These are phyloP conservation scores for Fraxinus paxiana DNA, from an alignment of 305 asterid species.

Conservation along the genomic window DNA sequence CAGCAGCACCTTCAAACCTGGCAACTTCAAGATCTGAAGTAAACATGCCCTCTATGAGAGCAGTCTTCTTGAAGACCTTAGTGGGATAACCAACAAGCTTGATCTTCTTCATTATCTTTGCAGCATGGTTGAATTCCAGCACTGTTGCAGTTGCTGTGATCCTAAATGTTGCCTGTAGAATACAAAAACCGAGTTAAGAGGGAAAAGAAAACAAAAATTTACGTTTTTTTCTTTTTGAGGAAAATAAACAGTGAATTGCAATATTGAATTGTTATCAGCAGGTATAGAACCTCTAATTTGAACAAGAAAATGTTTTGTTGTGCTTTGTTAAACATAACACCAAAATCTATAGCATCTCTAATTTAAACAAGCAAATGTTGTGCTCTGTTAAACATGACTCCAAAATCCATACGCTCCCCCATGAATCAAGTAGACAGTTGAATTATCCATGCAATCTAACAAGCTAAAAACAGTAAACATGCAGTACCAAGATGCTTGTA, in stretches of 20 bases:
- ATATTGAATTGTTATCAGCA: background rate
- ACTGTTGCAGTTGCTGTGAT: slow-evolving; percentile 88
- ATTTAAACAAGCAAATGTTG: background rate
- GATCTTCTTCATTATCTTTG: slow-evolving; percentile 78
- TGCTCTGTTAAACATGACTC: background rate
- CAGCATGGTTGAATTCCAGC: slow-evolving; percentile 89
- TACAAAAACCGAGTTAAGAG: background rate
- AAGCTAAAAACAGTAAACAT: background rate
- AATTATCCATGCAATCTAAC: background rate
- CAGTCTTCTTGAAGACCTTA: slow-evolving; percentile 89
- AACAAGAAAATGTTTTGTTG: background rate
- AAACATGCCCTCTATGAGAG: slow-evolving; percentile 89
- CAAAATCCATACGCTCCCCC: background rate
- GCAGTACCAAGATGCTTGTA: background rate
- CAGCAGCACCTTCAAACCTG: slow-evolving; percentile 92
- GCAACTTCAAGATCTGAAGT: slow-evolving; percentile 97
- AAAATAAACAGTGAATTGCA: background rate
- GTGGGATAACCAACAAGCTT: slow-evolving; percentile 89
- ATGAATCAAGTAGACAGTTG: background rate
- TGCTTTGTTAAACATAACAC: background rate
- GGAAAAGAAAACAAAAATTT: background rate
- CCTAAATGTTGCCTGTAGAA: slow-evolving; percentile 78
- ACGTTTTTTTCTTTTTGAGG: background rate
- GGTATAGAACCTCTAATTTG: background rate
- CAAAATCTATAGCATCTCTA: background rate